phyloP scores from a whole-genome alignment of 768 basidiomycete genomes.

The Kondoa malvinella region DNA sequence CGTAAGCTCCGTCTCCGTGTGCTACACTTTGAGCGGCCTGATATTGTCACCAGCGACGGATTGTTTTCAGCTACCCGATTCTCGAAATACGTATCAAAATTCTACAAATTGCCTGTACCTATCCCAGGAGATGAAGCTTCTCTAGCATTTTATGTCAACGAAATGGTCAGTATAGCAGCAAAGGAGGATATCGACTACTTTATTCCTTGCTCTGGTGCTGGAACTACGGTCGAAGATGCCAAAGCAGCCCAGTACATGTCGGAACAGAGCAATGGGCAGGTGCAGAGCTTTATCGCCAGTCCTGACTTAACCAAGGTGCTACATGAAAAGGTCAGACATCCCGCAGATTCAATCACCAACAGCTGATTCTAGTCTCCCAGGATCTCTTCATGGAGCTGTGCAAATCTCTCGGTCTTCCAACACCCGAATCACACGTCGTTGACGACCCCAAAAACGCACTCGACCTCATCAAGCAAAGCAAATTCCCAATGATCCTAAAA shows the following conservation, averaged over 20 bases:
- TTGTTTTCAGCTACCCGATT: constrained; percentile 12
- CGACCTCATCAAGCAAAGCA: constrained; percentile 7
- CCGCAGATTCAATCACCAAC: background rate
- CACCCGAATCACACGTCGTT: constrained; percentile 28
- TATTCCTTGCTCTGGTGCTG: constrained; percentile 31
- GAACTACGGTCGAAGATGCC: constrained; percentile 31
- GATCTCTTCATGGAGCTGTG: constrained; percentile 30
- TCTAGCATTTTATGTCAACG: constrained; percentile 20
- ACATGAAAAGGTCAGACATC: constrained; percentile 27
- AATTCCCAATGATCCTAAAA: constrained; percentile 27
- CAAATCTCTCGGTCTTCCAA: constrained; percentile 26
- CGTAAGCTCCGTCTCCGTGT: constrained; percentile 6
- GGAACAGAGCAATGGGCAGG: constrained; percentile 23
- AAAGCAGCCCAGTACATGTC: constrained; percentile 29
- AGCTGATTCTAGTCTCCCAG: background rate
- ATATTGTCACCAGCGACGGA: background rate
- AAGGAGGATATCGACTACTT: constrained; percentile 28
- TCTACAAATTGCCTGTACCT: constrained; percentile 12
- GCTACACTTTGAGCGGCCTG: background rate
- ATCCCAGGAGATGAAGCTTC: background rate
- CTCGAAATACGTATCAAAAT: constrained; percentile 9
- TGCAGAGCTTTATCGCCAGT: constrained; percentile 30
- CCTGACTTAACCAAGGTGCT: constrained; percentile 28
- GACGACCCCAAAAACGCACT: constrained; percentile 26
- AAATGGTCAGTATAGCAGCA: constrained; percentile 26